Conservation (phyloP, 306 rosid species). For the Cucurbita ficifolia region DNA sequence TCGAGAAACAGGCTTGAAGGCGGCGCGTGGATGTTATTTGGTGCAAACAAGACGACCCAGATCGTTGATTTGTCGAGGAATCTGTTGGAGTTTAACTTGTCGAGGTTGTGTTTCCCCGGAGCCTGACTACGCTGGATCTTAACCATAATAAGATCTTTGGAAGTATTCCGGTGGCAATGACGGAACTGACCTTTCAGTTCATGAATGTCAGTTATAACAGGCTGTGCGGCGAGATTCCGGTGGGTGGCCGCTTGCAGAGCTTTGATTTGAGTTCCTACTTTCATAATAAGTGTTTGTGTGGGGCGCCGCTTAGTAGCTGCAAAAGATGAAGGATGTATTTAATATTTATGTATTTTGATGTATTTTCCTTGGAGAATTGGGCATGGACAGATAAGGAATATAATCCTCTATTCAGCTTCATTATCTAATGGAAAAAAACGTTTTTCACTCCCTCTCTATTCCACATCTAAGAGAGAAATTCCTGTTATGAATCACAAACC, state of each 20-base stretch:
- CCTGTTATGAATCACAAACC: no score
- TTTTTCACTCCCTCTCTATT: no score
- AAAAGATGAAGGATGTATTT: neutral
- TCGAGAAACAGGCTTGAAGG: constrained; percentile 61
- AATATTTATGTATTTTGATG: no score
- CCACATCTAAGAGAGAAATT: no score
- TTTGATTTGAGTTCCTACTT: constrained; percentile 27
- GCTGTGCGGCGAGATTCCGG: constrained; percentile 51
- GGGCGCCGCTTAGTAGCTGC: constrained; percentile 42
- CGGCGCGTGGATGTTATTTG: constrained; percentile 45
- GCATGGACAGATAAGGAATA: no score
- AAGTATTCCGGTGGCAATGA: constrained; percentile 16
- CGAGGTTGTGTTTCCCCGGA: constrained; percentile 25
- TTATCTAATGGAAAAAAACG: no score
- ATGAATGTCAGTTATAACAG: constrained; percentile 61
- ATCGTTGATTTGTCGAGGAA: constrained; percentile 41
- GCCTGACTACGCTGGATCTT: constrained; percentile 31
- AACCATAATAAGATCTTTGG: constrained; percentile 48
- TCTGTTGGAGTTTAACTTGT: constrained; percentile 34
- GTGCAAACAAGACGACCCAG: constrained; percentile 25
- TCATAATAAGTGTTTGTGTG: constrained; percentile 56
- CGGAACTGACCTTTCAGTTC: no score
- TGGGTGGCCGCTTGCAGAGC: constrained; percentile 44
- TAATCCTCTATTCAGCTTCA: no score
- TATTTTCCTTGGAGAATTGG: no score